These are phyloP conservation scores for Fusarium sp. DNA, from an alignment of 2,329 filamentous ascomycete species.

Conservation along the genomic window DNA sequence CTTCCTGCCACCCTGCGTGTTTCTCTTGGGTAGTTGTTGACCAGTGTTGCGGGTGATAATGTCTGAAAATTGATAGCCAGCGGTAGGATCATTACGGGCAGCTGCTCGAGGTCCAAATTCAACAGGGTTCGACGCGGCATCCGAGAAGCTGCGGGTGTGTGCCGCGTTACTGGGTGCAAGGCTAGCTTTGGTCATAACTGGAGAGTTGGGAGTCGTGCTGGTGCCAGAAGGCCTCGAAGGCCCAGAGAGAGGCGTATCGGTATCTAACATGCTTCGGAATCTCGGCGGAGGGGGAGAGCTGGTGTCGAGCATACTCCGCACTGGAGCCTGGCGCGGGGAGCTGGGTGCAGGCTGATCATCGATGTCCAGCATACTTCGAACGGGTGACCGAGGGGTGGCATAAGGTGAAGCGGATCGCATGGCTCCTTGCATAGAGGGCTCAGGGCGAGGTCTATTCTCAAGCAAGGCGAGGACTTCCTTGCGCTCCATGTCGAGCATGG, in stretches of 20 bases:
- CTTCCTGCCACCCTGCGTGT: conserved; percentile 56
- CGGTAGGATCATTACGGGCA: conserved; percentile 55
- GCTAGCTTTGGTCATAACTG: conserved; percentile 36
- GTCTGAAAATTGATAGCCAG: conserved; percentile 71
- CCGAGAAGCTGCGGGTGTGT: conserved; percentile 64
- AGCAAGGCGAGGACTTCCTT: conserved; percentile 77
- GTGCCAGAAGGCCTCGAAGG: conserved; percentile 43
- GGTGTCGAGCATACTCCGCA: conserved; percentile 62
- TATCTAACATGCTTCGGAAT: conserved; percentile 65
- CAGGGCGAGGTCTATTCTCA: conserved; percentile 59
- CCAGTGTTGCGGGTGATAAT: conserved; percentile 65
- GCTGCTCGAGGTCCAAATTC: conserved; percentile 56
- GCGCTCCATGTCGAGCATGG: conserved; percentile 81
- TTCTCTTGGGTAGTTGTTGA: conserved; percentile 62
- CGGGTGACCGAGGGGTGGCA: conserved; percentile 70
- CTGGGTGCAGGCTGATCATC: conserved; percentile 33
- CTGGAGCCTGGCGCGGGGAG: conserved; percentile 65
- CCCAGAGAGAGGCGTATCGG: conserved; percentile 51
- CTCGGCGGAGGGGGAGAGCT: conserved; percentile 54
- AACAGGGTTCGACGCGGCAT: conserved; percentile 59
- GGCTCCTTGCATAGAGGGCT: conserved; percentile 47
- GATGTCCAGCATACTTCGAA: conserved; percentile 62
- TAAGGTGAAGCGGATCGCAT: conserved; percentile 65
- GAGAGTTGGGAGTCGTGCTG: conserved; percentile 50
- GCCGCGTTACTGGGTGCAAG: conserved; percentile 37